Base-by-base conservation (phyloP, 1,284 basidiomycete genomes). In the Amylostereum areolatum region DNA sequence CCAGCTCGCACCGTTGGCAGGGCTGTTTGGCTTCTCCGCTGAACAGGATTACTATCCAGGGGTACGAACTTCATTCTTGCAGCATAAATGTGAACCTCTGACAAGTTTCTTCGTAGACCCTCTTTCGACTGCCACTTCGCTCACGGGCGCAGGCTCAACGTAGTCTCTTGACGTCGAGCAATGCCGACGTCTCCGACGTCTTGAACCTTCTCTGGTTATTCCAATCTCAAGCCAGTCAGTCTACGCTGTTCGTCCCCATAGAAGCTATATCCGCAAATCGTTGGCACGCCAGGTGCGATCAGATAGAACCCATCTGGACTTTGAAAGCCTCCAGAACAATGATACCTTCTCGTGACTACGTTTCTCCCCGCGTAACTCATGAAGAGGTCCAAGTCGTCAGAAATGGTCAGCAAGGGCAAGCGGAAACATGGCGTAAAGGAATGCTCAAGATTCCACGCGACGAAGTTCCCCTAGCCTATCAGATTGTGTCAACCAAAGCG, bases 91-190 rank as follows among this genome's bases (percentile, higher is more conserved):
- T 45, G n/a, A 35, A 27, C 10, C 47, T 5, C 12, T 45, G 41
- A 46, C 8, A 45, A 30, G 18, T 25, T 27, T 43, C 18, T 18
- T 33, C 36, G 3, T 43, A 79, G 77, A 78, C 76, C 3, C 50
- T 79, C 11, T 77, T 78, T 48, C 59, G 71, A n/a, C 62, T 79
- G 35, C 70, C 75, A 7, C 58, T 77, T 18, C 62, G 73, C 7
- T 52, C 47, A 18, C 28, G 18, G 11, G 3, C 24, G 9, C 49
- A 54, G 46, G 52, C 48, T 34, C 34, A 8, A 9, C 12, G 41
- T 5, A 43, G 41, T 28, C 25, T 12, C 11, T 28, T 43, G 7
- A 28, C n/a, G n/a, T 5, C 12, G 24, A 5, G 6, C 6, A 8
- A 10, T 6, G 27, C 27, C 6, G n/a, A 28, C 25, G 25, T 27